Conservation (phyloP, 768 basidiomycete genomes). For the Boletus reticuloceps region DNA sequence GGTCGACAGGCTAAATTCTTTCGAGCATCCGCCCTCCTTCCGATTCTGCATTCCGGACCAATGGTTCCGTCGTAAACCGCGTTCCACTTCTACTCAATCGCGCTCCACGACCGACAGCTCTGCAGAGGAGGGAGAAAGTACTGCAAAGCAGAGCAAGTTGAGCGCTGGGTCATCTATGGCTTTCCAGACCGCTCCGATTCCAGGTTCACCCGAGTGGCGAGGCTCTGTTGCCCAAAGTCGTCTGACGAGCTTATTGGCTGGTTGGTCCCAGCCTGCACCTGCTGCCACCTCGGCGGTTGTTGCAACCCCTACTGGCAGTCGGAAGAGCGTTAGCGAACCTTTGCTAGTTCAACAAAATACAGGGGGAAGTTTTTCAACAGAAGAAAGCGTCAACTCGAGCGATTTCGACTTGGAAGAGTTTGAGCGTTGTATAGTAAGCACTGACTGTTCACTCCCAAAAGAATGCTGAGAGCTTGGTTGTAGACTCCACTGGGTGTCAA, state of each 20-base stretch:
- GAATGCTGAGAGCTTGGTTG: conserved; percentile 5
- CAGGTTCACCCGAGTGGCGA: conserved; percentile 46
- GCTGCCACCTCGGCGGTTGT: conserved; percentile 31
- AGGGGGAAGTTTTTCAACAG: conserved; percentile 28
- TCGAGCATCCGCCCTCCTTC: conserved; percentile 31
- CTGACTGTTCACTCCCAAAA: not conserved
- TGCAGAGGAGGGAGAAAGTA: conserved; percentile 50
- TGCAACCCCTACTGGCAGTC: conserved; percentile 35
- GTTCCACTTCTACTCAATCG: conserved; percentile 44
- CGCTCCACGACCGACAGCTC: conserved; percentile 50
- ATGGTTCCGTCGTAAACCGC: conserved; percentile 73
- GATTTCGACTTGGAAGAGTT: conserved; percentile 49
- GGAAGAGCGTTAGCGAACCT: conserved; percentile 74
- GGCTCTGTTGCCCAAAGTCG: conserved; percentile 55
- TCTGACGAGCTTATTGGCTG: conserved; percentile 63
- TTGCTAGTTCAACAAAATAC: conserved; percentile 50
- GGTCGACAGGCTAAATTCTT: conserved; percentile 14
- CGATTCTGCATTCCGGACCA: conserved; percentile 73
- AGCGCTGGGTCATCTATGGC: conserved; percentile 25
- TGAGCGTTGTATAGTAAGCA: conserved; percentile 66
- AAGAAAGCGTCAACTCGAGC: conserved; percentile 25
- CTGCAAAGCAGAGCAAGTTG: conserved; percentile 51
- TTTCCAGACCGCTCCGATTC: conserved; percentile 14
- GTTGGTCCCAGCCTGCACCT: conserved; percentile 56
- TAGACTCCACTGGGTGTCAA: conserved; percentile 75